A percentile compares a stretch with the other conserved stretches of the same genome.
Conservation (phyloP, 2,329 filamentous ascomycete species). For the Colletotrichum tanaceti region DNA sequence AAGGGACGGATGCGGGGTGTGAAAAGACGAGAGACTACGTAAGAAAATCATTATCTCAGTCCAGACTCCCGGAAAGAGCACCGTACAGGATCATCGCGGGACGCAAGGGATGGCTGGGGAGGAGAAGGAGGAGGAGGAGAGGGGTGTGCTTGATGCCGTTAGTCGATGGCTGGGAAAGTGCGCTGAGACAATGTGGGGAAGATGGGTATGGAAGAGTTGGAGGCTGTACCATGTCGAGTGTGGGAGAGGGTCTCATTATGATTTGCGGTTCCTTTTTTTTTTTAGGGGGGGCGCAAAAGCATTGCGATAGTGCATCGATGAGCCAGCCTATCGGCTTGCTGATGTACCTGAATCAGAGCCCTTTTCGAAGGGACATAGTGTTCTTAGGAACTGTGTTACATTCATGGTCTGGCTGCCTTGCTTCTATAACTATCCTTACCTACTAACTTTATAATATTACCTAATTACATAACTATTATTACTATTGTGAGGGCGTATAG, state of each 20-base stretch:
- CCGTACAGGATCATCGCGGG: neutral
- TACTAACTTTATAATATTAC: no score
- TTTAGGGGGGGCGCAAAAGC: neutral
- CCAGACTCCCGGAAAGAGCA: neutral
- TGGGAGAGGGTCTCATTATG: no score
- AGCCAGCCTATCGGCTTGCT: constrained; percentile 11
- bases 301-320: neutral
- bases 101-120: constrained; percentile 13
- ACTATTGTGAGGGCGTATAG: no score
- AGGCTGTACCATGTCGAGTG: no score
- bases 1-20: neutral
- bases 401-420: no score
- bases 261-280: no score
- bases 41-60: neutral
- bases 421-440: no score
- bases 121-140: no score
- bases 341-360: constrained; percentile 19
- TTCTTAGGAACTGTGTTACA: no score
- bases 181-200: constrained; percentile 4
- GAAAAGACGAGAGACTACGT: neutral
- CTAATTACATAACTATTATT: no score
- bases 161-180: neutral
- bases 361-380: no score
- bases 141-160: neutral
- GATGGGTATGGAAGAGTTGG: neutral